phyloP scores from a whole-genome alignment of 768 basidiomycete genomes.

The Saitozyma sp. region DNA sequence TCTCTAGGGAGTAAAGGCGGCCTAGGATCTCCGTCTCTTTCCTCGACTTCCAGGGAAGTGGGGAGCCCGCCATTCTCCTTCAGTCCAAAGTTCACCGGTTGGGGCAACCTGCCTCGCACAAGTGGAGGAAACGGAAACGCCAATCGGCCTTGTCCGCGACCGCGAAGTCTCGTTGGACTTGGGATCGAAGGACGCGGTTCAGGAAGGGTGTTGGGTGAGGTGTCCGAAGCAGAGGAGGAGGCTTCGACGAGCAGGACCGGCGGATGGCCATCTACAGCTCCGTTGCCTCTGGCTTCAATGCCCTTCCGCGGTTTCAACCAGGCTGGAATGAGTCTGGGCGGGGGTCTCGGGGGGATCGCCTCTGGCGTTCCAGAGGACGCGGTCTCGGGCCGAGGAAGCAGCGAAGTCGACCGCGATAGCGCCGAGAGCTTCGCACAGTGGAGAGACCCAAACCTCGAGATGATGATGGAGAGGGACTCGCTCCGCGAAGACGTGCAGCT shows the following conservation, averaged over 20 bases:
- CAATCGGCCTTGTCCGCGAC: conserved; percentile 39
- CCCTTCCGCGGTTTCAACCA: too few relatives aligned
- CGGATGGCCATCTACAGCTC: conserved; percentile 10
- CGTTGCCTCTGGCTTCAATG: too few relatives aligned
- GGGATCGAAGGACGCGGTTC: conserved; percentile 23
- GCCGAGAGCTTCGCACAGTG: conserved; percentile 6
- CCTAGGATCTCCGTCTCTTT: too few relatives aligned
- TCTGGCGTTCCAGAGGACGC: too few relatives aligned
- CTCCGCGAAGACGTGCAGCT: conserved; percentile 83
- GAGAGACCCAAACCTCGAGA: conserved; percentile 29
- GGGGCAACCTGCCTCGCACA: conserved; percentile 14
- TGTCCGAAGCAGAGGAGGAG: conserved; percentile 34
- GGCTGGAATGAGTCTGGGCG: too few relatives aligned
- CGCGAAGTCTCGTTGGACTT: conserved; percentile 27
- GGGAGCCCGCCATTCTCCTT: conserved; percentile 10
- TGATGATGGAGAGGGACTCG: conserved; percentile 82
- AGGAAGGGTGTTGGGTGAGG: conserved; percentile 31
- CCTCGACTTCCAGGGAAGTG: too few relatives aligned
- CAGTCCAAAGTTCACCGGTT: conserved; percentile 14
- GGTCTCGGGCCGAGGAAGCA: neutral
- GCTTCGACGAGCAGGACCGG: neutral
- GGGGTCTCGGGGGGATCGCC: too few relatives aligned
- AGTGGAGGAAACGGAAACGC: neutral
- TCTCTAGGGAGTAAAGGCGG: too few relatives aligned
- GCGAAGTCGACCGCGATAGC: neutral